Conservation (phyloP, 208 protist species). For the Histomonas meleagridis region DNA sequence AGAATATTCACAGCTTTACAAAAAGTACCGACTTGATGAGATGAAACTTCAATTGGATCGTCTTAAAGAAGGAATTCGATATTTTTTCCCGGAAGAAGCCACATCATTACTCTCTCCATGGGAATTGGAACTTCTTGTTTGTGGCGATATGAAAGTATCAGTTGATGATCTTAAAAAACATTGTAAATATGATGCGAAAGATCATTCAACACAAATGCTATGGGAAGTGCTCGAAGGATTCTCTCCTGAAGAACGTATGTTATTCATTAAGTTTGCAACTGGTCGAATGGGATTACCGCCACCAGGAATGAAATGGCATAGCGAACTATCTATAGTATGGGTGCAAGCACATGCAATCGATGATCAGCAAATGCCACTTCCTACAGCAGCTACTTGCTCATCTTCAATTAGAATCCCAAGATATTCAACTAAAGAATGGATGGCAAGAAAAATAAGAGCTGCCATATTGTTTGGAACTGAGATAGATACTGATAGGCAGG, state of each 20-base stretch:
- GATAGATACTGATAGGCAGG: not conserved
- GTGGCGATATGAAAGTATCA: too few species aligned
- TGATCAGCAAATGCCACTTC: not conserved
- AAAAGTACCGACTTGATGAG: not conserved
- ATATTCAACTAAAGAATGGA: conserved; percentile 5
- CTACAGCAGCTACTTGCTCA: not conserved
- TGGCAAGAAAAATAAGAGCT: not conserved
- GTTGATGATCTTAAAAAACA: not conserved
- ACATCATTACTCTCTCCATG: not conserved
- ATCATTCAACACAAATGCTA: not conserved
- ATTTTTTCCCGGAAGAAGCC: not conserved
- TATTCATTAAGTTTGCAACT: not conserved
- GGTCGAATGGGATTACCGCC: not conserved
- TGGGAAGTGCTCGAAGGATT: not conserved
- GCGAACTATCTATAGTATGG: not conserved
- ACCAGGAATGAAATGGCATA: not conserved
- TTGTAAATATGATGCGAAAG: not conserved
- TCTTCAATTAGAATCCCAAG: not conserved
- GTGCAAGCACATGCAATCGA: not conserved
- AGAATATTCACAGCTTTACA: not conserved
- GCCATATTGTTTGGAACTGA: not conserved
- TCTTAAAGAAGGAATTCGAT: not conserved
- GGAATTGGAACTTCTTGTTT: not conserved
- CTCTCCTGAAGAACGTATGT: not conserved
- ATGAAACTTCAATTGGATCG: not conserved